Evolutionary conservation across 768 basidiomycete genomes (phyloP).

Genomic region (Tylopilus subfusipes): DNA sequence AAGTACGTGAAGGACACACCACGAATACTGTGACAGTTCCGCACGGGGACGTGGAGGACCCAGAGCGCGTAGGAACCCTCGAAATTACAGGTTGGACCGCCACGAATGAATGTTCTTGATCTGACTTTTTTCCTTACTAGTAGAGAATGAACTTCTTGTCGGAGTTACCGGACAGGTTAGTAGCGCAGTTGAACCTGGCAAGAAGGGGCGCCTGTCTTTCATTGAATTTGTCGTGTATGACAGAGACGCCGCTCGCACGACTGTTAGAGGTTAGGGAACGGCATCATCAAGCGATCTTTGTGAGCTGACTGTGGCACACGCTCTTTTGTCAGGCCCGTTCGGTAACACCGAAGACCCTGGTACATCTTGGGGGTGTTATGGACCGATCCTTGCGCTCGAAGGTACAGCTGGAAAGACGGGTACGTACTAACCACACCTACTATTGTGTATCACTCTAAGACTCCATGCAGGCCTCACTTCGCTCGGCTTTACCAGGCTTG

Average conservation of each 20-base stretch:
- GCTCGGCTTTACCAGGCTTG: not conserved
- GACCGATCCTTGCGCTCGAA: not conserved
- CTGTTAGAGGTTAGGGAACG: not conserved
- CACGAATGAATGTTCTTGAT: not conserved
- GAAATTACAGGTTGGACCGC: not conserved
- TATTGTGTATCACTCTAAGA: not conserved
- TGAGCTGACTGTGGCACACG: not conserved
- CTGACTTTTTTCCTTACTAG: not conserved
- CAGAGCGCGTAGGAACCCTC: not conserved
- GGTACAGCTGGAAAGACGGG: not conserved
- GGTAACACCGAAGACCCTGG: not conserved
- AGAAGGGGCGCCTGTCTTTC: not conserved
- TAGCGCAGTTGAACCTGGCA: not conserved
- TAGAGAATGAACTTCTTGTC: not conserved
- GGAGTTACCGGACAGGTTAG: not conserved
- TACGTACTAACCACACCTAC: not conserved
- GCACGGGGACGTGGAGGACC: not conserved
- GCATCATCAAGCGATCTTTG: not conserved
- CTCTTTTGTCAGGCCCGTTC: not conserved
- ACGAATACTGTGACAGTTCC: not conserved
- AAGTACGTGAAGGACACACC: not conserved
- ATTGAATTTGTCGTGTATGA: not conserved
- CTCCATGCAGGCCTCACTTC: not conserved
- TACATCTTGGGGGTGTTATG: not conserved
- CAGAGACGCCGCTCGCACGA: not conserved